These are phyloP conservation scores for Saccharum officinarum DNA, from an alignment of 176 grass and related monocot genomes.

Conservation along the genomic window DNA sequence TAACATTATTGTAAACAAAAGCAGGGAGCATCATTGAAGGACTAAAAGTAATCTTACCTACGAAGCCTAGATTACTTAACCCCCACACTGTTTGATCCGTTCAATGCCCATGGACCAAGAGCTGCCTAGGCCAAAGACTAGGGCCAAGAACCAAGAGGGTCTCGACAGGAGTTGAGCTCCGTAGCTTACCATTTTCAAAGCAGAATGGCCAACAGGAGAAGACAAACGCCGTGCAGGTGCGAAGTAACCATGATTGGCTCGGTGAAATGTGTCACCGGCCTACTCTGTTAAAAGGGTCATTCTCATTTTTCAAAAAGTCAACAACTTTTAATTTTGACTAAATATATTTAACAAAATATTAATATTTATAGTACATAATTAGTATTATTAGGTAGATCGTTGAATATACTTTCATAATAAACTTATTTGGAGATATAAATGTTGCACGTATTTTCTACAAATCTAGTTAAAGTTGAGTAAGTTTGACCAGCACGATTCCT, in stretches of 20 bases:
- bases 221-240: constrained; percentile 7
- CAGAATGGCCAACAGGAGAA: constrained; percentile 32
- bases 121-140: constrained; percentile 25
- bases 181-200: constrained; percentile 28
- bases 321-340: too few relatives aligned
- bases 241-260: constrained; percentile 7
- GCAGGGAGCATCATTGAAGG: constrained; percentile 21
- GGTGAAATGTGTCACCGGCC: not conserved
- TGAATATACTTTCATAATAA: too few relatives aligned
- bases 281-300: not conserved
- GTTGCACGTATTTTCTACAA: too few relatives aligned
- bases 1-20: constrained; percentile 21
- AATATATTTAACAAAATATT: too few relatives aligned
- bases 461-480: too few relatives aligned
- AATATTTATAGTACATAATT: too few relatives aligned
- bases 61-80: constrained; percentile 35
- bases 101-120: constrained; percentile 37
- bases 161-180: constrained; percentile 37
- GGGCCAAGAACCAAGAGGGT: constrained; percentile 30
- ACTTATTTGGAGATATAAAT: too few relatives aligned
- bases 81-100: constrained; percentile 24
- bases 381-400: too few relatives aligned
- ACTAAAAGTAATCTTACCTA: constrained; percentile 44
- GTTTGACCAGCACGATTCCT: too few relatives aligned
- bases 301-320: too few relatives aligned